Percentiles rank a stretch among this genome's conserved stretches.
These are phyloP conservation scores for Tolypocladium cylindrosporum DNA, from an alignment of 2,329 filamentous ascomycete species.

Conservation along the genomic window DNA sequence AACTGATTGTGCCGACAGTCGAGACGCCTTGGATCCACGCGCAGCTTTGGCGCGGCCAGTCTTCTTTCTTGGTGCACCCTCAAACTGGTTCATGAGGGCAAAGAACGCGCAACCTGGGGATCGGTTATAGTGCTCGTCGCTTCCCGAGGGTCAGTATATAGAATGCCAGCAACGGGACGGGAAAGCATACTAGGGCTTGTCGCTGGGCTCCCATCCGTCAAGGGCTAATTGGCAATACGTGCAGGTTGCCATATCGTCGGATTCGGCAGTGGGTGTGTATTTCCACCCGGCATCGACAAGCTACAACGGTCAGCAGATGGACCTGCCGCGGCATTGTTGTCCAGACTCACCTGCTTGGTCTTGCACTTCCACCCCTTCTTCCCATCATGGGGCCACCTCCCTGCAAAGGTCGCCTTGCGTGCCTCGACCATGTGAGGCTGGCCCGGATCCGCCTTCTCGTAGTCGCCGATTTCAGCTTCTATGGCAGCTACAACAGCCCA, in stretches of 20 bases:
- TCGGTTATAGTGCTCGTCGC: slow-evolving; percentile 76
- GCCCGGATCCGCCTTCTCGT: slow-evolving; percentile 63
- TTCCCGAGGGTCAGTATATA: slow-evolving; percentile 25
- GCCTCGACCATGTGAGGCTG: slow-evolving; percentile 63
- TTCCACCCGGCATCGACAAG: slow-evolving; percentile 91
- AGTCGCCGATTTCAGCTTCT: slow-evolving; percentile 51
- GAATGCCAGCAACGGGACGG: background rate
- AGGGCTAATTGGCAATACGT: slow-evolving; percentile 82
- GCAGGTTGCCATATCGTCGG: slow-evolving; percentile 83
- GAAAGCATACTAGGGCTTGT: slow-evolving; percentile 67
- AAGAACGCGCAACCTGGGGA: slow-evolving; percentile 80
- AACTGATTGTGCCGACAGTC: slow-evolving; percentile 50
- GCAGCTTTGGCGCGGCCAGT: slow-evolving; percentile 41
- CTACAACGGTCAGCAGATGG: slow-evolving; percentile 28
- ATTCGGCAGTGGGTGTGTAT: slow-evolving; percentile 75
- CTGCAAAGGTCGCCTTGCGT: slow-evolving; percentile 72
- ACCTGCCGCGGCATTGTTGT: background rate
- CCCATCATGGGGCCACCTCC: slow-evolving; percentile 77
- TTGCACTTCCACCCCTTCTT: slow-evolving; percentile 89
- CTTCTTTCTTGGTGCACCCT: slow-evolving; percentile 41
- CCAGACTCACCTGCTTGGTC: slow-evolving; percentile 61
- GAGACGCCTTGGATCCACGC: slow-evolving; percentile 58
- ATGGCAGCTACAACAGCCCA: slow-evolving; percentile 69
- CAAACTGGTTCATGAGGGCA: slow-evolving; percentile 48
- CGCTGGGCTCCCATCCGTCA: slow-evolving; percentile 88